phyloP scores from a whole-genome alignment of 192 early-diverging fungal species.

The Podila verticillata region DNA sequence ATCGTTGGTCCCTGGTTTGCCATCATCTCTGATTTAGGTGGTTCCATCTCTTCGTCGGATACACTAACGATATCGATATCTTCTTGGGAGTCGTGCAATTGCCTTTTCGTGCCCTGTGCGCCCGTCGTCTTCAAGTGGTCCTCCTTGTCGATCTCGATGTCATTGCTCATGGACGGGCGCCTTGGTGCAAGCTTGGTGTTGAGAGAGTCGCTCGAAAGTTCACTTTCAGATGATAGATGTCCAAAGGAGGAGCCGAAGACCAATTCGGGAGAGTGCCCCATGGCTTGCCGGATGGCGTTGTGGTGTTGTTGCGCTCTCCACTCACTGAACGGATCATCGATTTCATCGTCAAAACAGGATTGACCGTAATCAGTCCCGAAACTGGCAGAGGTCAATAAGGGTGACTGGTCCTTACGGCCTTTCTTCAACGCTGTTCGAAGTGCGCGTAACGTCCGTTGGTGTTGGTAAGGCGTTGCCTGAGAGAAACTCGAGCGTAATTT shows the following conservation, averaged over 20 bases:
- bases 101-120: neutral
- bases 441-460: conserved; percentile 18
- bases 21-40: neutral
- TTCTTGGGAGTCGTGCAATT: neutral
- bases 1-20: too few species aligned
- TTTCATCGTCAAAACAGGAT: neutral
- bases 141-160: neutral
- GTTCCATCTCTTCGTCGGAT: conserved; percentile 22
- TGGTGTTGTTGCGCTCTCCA: neutral
- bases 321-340: neutral
- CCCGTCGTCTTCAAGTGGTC: neutral
- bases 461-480: conserved; percentile 11
- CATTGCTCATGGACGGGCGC: neutral
- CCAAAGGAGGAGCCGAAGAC: neutral
- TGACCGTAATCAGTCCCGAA: conserved; percentile 25
- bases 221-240: neutral
- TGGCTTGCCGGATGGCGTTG: neutral
- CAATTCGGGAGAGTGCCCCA: neutral
- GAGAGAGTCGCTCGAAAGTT: neutral
- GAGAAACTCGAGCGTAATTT: conserved; percentile 19
- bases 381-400: conserved; percentile 35
- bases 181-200: neutral
- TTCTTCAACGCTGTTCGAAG: conserved; percentile 31
- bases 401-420: conserved; percentile 38
- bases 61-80: conserved; percentile 18